Evolutionary conservation across 192 early-diverging fungal species (phyloP).

Genomic region (Dimargaris cristalligena): DNA sequence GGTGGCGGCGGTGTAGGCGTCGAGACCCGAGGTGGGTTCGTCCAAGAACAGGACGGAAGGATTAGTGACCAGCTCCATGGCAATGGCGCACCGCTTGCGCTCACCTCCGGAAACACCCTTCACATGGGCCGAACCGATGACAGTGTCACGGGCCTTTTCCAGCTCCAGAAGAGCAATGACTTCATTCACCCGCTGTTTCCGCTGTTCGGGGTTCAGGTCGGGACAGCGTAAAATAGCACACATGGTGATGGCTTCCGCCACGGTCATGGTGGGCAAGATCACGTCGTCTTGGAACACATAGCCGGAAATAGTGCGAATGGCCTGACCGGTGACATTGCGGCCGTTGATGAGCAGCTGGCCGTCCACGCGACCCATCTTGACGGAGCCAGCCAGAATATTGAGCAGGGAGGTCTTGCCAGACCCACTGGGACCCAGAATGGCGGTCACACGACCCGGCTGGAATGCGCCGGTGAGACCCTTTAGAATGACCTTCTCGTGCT

Average conservation of each 20-base stretch:
- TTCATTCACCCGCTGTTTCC: constrained; percentile 26
- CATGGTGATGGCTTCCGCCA: constrained; percentile 58
- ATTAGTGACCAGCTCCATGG: constrained; percentile 51
- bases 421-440: constrained; percentile 45
- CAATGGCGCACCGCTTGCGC: constrained; percentile 55
- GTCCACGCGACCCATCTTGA: constrained; percentile 22
- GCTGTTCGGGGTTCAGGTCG: background rate
- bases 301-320: constrained; percentile 33
- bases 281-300: constrained; percentile 45
- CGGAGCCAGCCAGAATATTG: constrained; percentile 39
- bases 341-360: constrained; percentile 45
- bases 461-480: constrained; percentile 20
- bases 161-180: constrained; percentile 43
- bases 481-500: constrained; percentile 21
- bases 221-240: constrained; percentile 34
- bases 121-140: constrained; percentile 38
- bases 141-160: constrained; percentile 46
- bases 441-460: constrained; percentile 35
- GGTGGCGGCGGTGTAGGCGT: constrained; percentile 33
- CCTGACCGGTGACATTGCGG: constrained; percentile 25
- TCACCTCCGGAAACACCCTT: constrained; percentile 63
- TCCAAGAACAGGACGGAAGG: constrained; percentile 48
- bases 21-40: constrained; percentile 56
- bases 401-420: constrained; percentile 49
- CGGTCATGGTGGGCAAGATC: constrained; percentile 49